phyloP scores from a whole-genome alignment of 176 grass and related monocot species.

The Zea luxurians region DNA sequence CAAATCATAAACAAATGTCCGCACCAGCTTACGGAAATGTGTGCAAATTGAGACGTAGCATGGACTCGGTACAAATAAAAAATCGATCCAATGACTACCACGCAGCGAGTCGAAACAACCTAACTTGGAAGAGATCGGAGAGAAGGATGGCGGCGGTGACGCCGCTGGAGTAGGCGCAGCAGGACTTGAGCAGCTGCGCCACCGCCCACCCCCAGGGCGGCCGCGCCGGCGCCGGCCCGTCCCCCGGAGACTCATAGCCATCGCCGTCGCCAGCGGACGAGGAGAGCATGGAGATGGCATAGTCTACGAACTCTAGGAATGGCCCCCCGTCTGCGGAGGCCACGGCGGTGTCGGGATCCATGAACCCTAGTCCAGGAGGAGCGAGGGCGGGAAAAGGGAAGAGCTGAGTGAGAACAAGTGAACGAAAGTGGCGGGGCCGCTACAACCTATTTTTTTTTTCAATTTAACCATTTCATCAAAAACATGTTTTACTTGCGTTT shows the following conservation, averaged over 20 bases:
- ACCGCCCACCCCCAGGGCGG: slow-evolving; percentile 78
- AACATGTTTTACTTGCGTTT: too few relatives aligned
- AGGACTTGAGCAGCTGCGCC: slow-evolving; percentile 76
- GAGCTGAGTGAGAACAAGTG: too few relatives aligned
- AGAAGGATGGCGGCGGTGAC: slow-evolving; percentile 86
- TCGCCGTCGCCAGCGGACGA: slow-evolving; percentile 36
- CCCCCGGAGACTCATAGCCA: slow-evolving; percentile 44
- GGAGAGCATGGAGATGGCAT: slow-evolving; percentile 60
- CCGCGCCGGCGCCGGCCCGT: slow-evolving; percentile 34
- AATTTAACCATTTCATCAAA: too few relatives aligned
- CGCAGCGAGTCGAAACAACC: neutral
- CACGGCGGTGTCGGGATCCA: slow-evolving; percentile 33
- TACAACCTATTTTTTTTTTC: too few relatives aligned
- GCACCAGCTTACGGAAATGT: neutral
- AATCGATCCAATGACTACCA: neutral
- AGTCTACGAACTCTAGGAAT: slow-evolving; percentile 72
- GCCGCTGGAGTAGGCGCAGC: slow-evolving; percentile 79
- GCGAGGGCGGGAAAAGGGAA: slow-evolving; percentile 2
- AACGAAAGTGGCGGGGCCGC: too few relatives aligned
- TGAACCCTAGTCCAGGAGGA: slow-evolving; percentile 43
- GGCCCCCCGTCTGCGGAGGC: slow-evolving; percentile 39
- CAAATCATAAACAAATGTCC: neutral
- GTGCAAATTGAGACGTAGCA: neutral
- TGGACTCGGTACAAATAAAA: neutral
- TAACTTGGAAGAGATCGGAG: slow-evolving; percentile 88